Conservation (phyloP, 116 monocot genomes). For the Papilionanthe hybrid region DNA sequence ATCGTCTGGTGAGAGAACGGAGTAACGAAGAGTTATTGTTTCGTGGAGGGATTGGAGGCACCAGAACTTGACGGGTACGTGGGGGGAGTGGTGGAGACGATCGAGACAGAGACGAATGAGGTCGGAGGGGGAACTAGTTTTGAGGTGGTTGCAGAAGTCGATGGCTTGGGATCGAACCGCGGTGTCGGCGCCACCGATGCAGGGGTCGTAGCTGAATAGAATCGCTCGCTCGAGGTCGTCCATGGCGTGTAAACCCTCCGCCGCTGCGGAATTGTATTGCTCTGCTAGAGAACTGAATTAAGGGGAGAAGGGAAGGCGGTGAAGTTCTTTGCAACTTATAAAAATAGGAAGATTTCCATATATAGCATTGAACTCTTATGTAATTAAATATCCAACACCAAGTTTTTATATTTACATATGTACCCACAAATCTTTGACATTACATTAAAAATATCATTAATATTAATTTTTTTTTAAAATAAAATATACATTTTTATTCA, state of each 20-base stretch:
- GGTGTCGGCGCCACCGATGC: slow-evolving; percentile 34
- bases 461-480: too few relatives aligned
- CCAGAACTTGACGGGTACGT: slow-evolving; percentile 69
- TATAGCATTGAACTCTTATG: too few relatives aligned
- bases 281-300: too few relatives aligned
- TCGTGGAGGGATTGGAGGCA: slow-evolving; percentile 74
- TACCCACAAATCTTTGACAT: too few relatives aligned
- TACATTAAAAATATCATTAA: too few relatives aligned
- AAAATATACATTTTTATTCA: too few relatives aligned
- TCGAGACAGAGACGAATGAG: slow-evolving; percentile 59
- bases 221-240: slow-evolving; percentile 89
- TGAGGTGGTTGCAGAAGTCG: slow-evolving; percentile 40
- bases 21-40: slow-evolving; percentile 34
- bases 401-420: too few relatives aligned
- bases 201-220: slow-evolving; percentile 47
- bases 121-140: slow-evolving; percentile 29
- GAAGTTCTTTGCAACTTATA: too few relatives aligned
- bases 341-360: too few relatives aligned
- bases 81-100: slow-evolving; percentile 37
- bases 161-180: slow-evolving; percentile 54
- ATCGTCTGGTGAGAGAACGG: slow-evolving; percentile 30
- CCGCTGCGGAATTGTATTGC: background rate
- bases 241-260: slow-evolving; percentile 27
- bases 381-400: too few relatives aligned
- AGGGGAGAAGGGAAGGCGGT: too few relatives aligned